phyloP scores from a whole-genome alignment of 164 flowering plant species.

The Akebia trifoliata region DNA sequence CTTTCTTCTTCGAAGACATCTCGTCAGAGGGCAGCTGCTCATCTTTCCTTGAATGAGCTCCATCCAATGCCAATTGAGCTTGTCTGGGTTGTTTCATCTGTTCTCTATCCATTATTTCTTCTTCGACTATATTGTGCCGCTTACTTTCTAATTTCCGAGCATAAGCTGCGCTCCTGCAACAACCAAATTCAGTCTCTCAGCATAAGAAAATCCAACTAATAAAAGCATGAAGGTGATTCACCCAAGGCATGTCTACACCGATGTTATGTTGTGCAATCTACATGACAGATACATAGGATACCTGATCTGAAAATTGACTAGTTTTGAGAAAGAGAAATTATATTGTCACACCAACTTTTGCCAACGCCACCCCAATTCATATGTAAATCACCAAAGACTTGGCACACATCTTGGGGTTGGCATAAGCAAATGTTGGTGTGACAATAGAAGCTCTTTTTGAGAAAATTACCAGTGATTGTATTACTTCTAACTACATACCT shows the following conservation, averaged over 20 bases:
- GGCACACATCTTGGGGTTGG: too few species aligned
- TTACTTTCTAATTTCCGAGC: constrained; percentile 51
- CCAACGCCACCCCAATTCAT: too few species aligned
- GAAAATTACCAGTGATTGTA: not conserved
- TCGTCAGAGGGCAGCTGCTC: constrained; percentile 16
- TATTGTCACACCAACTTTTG: too few species aligned
- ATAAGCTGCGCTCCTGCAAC: constrained; percentile 80
- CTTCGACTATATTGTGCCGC: constrained; percentile 29
- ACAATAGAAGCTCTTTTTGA: too few species aligned
- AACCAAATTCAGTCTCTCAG: constrained; percentile 12
- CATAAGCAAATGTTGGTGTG: too few species aligned
- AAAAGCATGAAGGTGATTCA: too few species aligned
- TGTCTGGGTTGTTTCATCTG: not conserved
- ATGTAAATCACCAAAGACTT: too few species aligned
- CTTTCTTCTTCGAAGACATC: constrained; percentile 29
- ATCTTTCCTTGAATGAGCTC: constrained; percentile 9
- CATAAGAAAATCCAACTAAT: not conserved
- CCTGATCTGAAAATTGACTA: not conserved
- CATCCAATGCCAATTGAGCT: constrained; percentile 20
- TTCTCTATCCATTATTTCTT: constrained; percentile 12
- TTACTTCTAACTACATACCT: constrained; percentile 37
- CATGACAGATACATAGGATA: not conserved
- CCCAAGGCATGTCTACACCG: not conserved
- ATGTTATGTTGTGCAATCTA: not conserved
- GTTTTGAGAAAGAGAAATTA: too few species aligned